phyloP scores from a whole-genome alignment of 805 yeast genomes.

The Barnettozyma siamensis region DNA sequence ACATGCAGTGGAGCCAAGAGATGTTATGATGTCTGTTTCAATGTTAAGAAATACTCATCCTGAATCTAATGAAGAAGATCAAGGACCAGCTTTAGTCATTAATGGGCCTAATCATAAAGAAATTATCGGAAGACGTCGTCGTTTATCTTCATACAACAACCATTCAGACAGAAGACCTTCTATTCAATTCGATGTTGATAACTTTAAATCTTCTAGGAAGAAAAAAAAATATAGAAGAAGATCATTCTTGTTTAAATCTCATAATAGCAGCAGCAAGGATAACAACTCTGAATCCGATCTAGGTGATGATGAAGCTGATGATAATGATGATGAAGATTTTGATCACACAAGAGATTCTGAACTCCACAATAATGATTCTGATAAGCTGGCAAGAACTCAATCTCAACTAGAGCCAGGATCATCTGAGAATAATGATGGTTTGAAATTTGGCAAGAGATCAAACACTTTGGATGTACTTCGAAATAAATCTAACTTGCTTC shows the following conservation, averaged over 20 bases:
- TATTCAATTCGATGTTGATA: conserved; percentile 25
- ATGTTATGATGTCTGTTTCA: conserved; percentile 77
- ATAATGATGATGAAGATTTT: conserved; percentile 5
- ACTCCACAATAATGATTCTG: conserved; percentile 6
- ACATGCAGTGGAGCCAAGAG: conserved; percentile 68
- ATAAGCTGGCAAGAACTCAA: conserved; percentile 23
- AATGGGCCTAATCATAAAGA: conserved; percentile 74
- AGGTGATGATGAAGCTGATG: conserved; percentile 4
- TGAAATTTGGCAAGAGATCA: conserved; percentile 37
- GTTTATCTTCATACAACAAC: too few species aligned
- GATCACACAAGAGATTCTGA: conserved; percentile 6
- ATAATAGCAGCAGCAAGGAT: too few species aligned
- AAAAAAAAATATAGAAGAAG: conserved; percentile 18
- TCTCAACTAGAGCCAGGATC: conserved; percentile 33
- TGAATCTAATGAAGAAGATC: conserved; percentile 41
- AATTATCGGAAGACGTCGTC: conserved; percentile 3
- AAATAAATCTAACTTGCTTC: conserved; percentile 19
- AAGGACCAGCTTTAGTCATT: conserved; percentile 75
- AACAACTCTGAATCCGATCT: not conserved
- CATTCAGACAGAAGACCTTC: conserved; percentile 11
- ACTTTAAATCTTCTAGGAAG: conserved; percentile 13
- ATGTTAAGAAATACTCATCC: conserved; percentile 57
- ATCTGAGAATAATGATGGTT: conserved; percentile 30
- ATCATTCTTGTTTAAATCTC: conserved; percentile 5
- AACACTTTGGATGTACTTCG: conserved; percentile 40